phyloP scores from a whole-genome alignment of 441 rosid species.

The Pelargonium cotyledonis region DNA sequence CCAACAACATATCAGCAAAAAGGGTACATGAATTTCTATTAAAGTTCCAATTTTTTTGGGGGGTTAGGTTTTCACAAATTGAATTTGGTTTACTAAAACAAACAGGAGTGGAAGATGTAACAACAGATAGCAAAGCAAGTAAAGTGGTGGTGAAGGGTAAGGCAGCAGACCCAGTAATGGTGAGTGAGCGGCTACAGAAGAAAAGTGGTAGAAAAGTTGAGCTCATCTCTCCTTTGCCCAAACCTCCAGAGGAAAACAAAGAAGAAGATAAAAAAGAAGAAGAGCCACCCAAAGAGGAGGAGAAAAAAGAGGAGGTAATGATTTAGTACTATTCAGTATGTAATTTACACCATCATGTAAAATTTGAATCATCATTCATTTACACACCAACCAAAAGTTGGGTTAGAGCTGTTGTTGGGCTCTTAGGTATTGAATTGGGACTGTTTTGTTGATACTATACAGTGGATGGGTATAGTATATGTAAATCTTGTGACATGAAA shows the following conservation, averaged over 20 bases:
- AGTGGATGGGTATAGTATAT: not conserved
- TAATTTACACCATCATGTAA: not conserved
- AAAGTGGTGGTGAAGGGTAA: conserved; percentile 54
- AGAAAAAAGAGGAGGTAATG: conserved; percentile 47
- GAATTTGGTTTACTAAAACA: not conserved
- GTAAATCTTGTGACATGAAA: conserved; percentile 17
- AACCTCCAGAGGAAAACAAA: conserved; percentile 22
- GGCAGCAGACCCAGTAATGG: conserved; percentile 37
- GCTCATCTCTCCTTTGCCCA: conserved; percentile 42
- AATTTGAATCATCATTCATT: not conserved
- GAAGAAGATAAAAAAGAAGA: conserved; percentile 20
- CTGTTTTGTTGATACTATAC: not conserved
- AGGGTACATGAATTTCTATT: not conserved
- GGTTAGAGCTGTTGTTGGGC: not conserved
- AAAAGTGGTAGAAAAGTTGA: conserved; percentile 49
- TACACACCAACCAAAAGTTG: not conserved
- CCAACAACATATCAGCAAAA: not conserved
- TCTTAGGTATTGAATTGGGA: not conserved
- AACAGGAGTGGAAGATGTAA: conserved; percentile 42
- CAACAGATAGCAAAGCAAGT: conserved; percentile 33
- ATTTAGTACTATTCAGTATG: not conserved
- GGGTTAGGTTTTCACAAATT: not conserved
- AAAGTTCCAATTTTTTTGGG: not conserved
- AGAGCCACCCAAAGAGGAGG: conserved; percentile 27
- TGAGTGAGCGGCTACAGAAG: conserved; percentile 39